These are phyloP conservation scores for Aspergillus persii DNA, from an alignment of 2,329 filamentous ascomycete species.

Conservation along the genomic window DNA sequence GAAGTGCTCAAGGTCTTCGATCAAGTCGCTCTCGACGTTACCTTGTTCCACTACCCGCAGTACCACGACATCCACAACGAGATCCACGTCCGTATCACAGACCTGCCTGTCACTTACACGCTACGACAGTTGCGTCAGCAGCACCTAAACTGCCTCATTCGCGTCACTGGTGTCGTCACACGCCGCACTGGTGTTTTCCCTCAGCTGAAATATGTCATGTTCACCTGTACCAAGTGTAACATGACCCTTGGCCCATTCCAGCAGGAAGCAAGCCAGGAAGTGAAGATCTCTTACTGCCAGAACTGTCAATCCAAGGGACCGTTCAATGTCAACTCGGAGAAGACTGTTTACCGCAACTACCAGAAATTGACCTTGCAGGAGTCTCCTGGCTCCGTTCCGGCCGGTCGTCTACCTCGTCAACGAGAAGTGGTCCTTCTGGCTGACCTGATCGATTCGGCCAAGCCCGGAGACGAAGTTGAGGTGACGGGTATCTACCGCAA, in stretches of 20 bases:
- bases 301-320: slow-evolving; percentile 93
- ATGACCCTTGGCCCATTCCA: slow-evolving; percentile 92
- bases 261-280: slow-evolving; percentile 93
- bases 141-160: slow-evolving; percentile 91
- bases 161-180: slow-evolving; percentile 93
- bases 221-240: slow-evolving; percentile 92
- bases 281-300: slow-evolving; percentile 94
- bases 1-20: slow-evolving; percentile 96
- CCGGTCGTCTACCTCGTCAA: slow-evolving; percentile 87
- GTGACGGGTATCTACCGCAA: slow-evolving; percentile 96
- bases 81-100: slow-evolving; percentile 94
- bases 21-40: slow-evolving; percentile 93
- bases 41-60: slow-evolving; percentile 92
- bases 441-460: slow-evolving; percentile 94
- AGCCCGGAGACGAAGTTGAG: slow-evolving; percentile 96
- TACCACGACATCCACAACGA: slow-evolving; percentile 97
- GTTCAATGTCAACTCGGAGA: slow-evolving; percentile 93
- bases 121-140: slow-evolving; percentile 91
- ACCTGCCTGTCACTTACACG: slow-evolving; percentile 91
- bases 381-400: slow-evolving; percentile 93
- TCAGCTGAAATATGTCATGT: slow-evolving; percentile 97
- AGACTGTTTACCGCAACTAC: slow-evolving; percentile 98
- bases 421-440: slow-evolving; percentile 94
- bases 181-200: slow-evolving; percentile 93
- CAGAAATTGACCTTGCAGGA: slow-evolving; percentile 97